Evolutionary conservation across 805 yeast genomes (phyloP).

Genomic region (Hanseniaspora meyeri): DNA sequence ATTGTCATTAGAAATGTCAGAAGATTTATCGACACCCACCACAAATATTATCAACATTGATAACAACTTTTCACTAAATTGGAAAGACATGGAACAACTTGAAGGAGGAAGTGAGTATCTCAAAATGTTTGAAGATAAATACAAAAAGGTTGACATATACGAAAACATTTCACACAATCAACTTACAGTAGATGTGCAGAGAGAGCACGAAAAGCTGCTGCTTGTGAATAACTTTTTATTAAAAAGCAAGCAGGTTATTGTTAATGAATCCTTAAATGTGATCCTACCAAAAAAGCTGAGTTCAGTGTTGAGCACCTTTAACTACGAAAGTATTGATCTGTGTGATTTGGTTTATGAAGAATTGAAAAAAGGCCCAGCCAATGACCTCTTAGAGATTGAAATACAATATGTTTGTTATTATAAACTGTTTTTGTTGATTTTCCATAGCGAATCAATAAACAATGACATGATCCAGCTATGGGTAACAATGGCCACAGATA

Average conservation of each 20-base stretch:
- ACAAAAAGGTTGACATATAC: not conserved
- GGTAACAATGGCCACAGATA: not conserved
- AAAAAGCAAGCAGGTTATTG: conserved; percentile 17
- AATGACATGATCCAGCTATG: conserved; percentile 15
- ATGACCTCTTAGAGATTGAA: conserved; percentile 18
- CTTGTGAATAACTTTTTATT: conserved; percentile 18
- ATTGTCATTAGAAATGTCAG: not conserved
- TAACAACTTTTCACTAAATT: not conserved
- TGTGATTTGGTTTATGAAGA: conserved; percentile 18
- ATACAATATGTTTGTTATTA: conserved; percentile 18
- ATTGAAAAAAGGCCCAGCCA: not conserved
- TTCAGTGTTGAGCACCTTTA: conserved; percentile 20
- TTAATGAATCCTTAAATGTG: conserved; percentile 17
- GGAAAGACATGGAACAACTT: not conserved
- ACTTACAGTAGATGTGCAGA: conserved; percentile 15
- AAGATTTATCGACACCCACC: not conserved
- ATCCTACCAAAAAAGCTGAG: conserved; percentile 18
- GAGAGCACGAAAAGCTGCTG: conserved; percentile 21
- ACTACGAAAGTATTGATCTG: conserved; percentile 17
- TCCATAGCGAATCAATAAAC: conserved; percentile 22
- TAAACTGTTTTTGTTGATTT: conserved; percentile 18
- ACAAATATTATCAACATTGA: not conserved
- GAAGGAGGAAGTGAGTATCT: not conserved
- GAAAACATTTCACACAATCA: conserved; percentile 13
- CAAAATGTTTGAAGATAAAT: not conserved